These are phyloP conservation scores for Oryza glaberrima DNA, from an alignment of 176 grass and related monocot genomes.

Conservation along the genomic window DNA sequence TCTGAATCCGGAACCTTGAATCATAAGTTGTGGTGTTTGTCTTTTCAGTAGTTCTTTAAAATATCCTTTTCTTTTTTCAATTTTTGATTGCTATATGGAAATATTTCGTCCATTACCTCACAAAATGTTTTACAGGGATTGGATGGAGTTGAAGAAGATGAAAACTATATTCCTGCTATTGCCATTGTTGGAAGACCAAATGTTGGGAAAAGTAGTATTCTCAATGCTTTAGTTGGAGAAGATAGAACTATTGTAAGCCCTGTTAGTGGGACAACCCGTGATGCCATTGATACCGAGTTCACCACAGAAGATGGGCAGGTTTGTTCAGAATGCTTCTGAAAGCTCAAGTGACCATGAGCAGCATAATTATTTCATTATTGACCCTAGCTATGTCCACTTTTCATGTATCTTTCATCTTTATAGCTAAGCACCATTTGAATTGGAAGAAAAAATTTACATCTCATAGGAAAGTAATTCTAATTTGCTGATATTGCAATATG, in stretches of 20 bases:
- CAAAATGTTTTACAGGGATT: conserved; percentile 40
- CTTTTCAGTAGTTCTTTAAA: not conserved
- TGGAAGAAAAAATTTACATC: not conserved
- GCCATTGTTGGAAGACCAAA: conserved; percentile 96
- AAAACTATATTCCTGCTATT: conserved; percentile 81
- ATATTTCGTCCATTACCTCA: not conserved
- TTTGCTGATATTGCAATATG: conserved; percentile 41
- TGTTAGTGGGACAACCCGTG: conserved; percentile 95
- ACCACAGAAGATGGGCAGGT: conserved; percentile 81
- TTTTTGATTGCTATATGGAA: not conserved
- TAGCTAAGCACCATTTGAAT: not conserved
- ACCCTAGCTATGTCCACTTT: not conserved
- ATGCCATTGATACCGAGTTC: conserved; percentile 97
- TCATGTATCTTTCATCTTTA: conserved; percentile 5
- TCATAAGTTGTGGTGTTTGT: not conserved
- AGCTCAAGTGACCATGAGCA: not conserved
- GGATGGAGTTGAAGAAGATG: conserved; percentile 66
- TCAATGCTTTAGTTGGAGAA: conserved; percentile 95
- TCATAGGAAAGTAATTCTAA: not conserved
- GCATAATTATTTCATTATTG: not conserved
- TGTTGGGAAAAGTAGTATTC: conserved; percentile 98
- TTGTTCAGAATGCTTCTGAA: conserved; percentile 28
- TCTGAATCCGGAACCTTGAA: not conserved
- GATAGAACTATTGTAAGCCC: conserved; percentile 97
- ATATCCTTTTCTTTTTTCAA: not conserved